phyloP scores from a whole-genome alignment of 2,329 filamentous ascomycete genomes.

The Cladosporium sp. region DNA sequence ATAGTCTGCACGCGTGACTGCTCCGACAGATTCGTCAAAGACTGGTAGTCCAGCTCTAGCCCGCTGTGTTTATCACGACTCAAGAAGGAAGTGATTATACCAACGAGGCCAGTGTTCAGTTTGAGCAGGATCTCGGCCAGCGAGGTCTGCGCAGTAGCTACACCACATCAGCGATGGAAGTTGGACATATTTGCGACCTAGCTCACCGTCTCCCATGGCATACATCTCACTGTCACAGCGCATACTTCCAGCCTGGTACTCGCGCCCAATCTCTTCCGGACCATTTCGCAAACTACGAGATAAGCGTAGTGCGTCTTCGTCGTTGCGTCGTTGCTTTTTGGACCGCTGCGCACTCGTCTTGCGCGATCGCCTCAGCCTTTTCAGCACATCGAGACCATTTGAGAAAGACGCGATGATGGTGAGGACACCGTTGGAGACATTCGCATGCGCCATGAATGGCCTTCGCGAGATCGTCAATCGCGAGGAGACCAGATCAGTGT shows the following conservation, averaged over 20 bases:
- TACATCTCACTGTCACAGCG: constrained; percentile 41
- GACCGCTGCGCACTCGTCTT: constrained; percentile 32
- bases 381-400: constrained; percentile 48
- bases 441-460: constrained; percentile 24
- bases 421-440: constrained; percentile 35
- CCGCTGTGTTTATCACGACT: constrained; percentile 37
- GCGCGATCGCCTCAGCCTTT: constrained; percentile 40
- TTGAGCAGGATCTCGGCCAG: constrained; percentile 48
- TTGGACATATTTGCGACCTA: neutral
- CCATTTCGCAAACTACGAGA: constrained; percentile 43
- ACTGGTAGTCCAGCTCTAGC: constrained; percentile 43
- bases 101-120: constrained; percentile 49
- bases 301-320: constrained; percentile 41
- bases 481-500: neutral
- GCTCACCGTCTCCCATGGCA: constrained; percentile 48
- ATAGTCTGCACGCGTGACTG: constrained; percentile 47
- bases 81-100: constrained; percentile 48
- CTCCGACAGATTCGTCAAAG: constrained; percentile 48
- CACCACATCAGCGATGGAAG: neutral
- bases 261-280: constrained; percentile 44
- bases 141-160: constrained; percentile 48
- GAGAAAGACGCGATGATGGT: constrained; percentile 48
- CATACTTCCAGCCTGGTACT: constrained; percentile 42
- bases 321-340: constrained; percentile 22
- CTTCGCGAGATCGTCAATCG: neutral